Evolutionary conservation across 176 grass and related monocot species (phyloP).

Genomic region (Phoenix roebelenii): DNA sequence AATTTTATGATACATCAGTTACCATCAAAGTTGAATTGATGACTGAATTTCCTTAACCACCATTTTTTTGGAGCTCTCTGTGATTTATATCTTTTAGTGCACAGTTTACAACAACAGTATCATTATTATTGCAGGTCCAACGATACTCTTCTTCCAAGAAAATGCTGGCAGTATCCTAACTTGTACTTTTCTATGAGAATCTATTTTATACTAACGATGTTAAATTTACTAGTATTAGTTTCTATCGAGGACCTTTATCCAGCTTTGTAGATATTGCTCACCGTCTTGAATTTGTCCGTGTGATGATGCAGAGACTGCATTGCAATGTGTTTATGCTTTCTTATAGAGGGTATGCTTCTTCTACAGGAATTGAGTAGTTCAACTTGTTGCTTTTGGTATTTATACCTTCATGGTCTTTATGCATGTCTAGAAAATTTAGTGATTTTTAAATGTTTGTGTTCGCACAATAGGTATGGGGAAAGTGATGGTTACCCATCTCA

Average conservation of each 20-base stretch:
- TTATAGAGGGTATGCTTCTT: conserved; percentile 75
- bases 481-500: conserved; percentile 96
- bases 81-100: background rate
- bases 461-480: conserved; percentile 71
- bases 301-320: conserved; percentile 87
- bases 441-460: conserved; percentile 23
- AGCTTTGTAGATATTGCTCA: conserved; percentile 87
- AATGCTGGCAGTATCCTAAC: conserved; percentile 99
- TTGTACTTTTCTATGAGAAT: conserved; percentile 13
- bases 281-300: conserved; percentile 76
- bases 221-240: background rate
- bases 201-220: too few species aligned
- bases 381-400: conserved; percentile 4
- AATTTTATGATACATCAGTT: too few species aligned
- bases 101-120: conserved; percentile 16
- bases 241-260: conserved; percentile 16
- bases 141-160: conserved; percentile 98
- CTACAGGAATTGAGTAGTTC: conserved; percentile 3
- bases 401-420: background rate
- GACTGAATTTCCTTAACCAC: background rate
- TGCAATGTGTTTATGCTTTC: conserved; percentile 99
- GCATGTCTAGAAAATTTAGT: background rate
- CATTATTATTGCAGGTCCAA: conserved; percentile 71
- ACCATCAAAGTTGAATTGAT: background rate
- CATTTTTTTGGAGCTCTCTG: background rate